phyloP scores from a whole-genome alignment of 2,329 filamentous ascomycete genomes.

The Paecilomyces niveus region DNA sequence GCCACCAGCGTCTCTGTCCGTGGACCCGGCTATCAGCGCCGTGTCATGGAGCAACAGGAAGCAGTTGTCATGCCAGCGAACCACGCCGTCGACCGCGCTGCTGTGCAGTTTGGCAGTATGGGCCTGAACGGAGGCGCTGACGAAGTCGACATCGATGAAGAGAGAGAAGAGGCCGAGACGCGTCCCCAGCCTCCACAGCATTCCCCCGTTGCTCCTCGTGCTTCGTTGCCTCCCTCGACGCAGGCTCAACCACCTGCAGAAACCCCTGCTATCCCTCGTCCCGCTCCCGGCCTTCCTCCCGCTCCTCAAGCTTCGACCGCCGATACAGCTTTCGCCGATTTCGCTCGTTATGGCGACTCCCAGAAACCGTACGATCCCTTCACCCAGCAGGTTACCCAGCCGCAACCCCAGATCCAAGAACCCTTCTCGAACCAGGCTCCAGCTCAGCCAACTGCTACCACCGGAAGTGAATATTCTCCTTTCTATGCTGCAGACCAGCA shows the following conservation, averaged over 20 bases:
- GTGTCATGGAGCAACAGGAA: slow-evolving; percentile 89
- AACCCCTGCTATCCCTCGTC: slow-evolving; percentile 46
- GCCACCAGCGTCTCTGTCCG: slow-evolving; percentile 59
- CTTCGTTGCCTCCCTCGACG: slow-evolving; percentile 70
- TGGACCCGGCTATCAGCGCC: slow-evolving; percentile 73
- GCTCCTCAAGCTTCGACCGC: slow-evolving; percentile 47
- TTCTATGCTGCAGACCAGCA: slow-evolving; percentile 76
- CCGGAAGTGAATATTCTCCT: slow-evolving; percentile 68
- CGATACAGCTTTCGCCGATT: slow-evolving; percentile 42
- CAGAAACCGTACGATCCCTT: slow-evolving; percentile 89
- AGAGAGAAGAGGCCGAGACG: slow-evolving; percentile 92
- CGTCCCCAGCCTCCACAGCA: slow-evolving; percentile 88
- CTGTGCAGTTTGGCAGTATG: slow-evolving; percentile 95
- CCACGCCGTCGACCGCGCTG: slow-evolving; percentile 84
- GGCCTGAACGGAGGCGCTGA: slow-evolving; percentile 64
- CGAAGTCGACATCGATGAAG: slow-evolving; percentile 72
- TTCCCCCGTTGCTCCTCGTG: slow-evolving; percentile 79
- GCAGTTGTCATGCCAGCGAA: slow-evolving; percentile 97
- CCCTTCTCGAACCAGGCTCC: slow-evolving; percentile 50
- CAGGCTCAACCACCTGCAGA: slow-evolving; percentile 29
- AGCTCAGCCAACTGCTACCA: slow-evolving; percentile 48
- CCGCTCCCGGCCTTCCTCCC: slow-evolving; percentile 56
- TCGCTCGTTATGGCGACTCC: slow-evolving; percentile 48
- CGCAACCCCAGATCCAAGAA: slow-evolving; percentile 59
- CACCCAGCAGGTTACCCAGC: slow-evolving; percentile 59